phyloP scores from a whole-genome alignment of 2,329 filamentous ascomycete species.

The Ascocoryne sarcoides region DNA sequence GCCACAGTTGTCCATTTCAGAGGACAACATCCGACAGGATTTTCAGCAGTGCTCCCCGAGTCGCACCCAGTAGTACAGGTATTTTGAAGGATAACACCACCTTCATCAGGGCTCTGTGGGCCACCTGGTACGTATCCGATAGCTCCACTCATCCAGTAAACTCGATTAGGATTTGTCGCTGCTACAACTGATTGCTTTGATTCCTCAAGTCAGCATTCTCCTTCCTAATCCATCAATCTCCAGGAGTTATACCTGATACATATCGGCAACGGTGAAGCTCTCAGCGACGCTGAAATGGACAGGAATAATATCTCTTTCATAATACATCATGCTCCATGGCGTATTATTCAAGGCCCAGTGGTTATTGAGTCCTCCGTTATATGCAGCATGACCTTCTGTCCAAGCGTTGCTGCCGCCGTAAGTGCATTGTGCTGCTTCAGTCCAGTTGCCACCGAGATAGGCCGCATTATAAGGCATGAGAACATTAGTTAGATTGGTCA shows the following conservation, averaged over 20 bases:
- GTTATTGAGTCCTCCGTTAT: slow-evolving; percentile 43
- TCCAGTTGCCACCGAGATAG: slow-evolving; percentile 39
- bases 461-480: too few species aligned
- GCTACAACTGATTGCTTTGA: slow-evolving; percentile 38
- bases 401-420: slow-evolving; percentile 43
- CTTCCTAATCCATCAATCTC: too few species aligned
- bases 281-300: slow-evolving; percentile 47
- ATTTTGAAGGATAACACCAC: slow-evolving; percentile 35
- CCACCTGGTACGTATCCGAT: slow-evolving; percentile 37
- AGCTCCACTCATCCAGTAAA: slow-evolving; percentile 36
- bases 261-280: slow-evolving; percentile 45
- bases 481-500: too few species aligned
- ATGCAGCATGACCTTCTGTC: slow-evolving; percentile 41
- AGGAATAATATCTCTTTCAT: slow-evolving; percentile 42
- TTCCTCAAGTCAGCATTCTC: too few species aligned
- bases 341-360: slow-evolving; percentile 46
- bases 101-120: slow-evolving; percentile 32
- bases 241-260: too few species aligned
- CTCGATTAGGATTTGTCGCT: slow-evolving; percentile 37
- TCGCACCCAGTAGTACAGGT: slow-evolving; percentile 39
- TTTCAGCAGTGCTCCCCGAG: slow-evolving; percentile 10
- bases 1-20: slow-evolving; percentile 38
- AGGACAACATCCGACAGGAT: slow-evolving; percentile 36
- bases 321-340: slow-evolving; percentile 43
- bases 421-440: slow-evolving; percentile 46